Base-by-base conservation (phyloP, 2,329 filamentous ascomycete genomes). In the Alternaria sp. region DNA sequence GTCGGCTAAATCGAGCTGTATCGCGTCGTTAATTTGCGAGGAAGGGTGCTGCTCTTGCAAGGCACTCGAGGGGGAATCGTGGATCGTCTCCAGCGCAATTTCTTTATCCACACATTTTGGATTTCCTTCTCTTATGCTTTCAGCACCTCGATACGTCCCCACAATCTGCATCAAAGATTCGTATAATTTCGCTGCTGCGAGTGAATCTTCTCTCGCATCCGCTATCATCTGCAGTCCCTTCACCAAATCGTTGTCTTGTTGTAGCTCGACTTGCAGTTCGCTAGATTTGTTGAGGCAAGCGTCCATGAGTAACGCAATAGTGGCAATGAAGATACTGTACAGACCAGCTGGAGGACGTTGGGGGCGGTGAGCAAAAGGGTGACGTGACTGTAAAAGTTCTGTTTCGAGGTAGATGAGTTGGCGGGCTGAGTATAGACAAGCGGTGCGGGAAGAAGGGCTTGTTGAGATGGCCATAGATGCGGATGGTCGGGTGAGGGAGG, bases 401-500 rank as follows among this genome's bases (percentile, higher is more conserved):
- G 26, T 47, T 2, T 57, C 53, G 17, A 21, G 23, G 17, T n/a
- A 44, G 4, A 19, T 46, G 2, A 57, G 12, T 3, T 57, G 53
- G 0, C n/a, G 13, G 13, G 53, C 53, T 4, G 53, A 57, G 4
- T 25, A 5, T 1, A 47, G 26, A 25, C 53, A 47, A 0, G 28
- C 28, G 1, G 17, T 26, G 9, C 25, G 53, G 1, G 53, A 53
- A 0, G 30, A 23, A 2, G 51, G 13, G 2, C 3, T 25, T 19
- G 43, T 28, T 32, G 26, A 5, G 10, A 4, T 44, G 1, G 0
- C 4, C 26, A 13, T 47, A 1, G 53, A 47, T 1, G 12, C 25
- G 1, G 53, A 36, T 0, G 12, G 11, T 1, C 23, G 19, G 1
- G 80, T 78, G 6, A 81, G 67, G 9, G 54, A 40, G 1, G 59